Base-by-base conservation (phyloP, 257 asterid species). In the Nicotiana otophora region DNA sequence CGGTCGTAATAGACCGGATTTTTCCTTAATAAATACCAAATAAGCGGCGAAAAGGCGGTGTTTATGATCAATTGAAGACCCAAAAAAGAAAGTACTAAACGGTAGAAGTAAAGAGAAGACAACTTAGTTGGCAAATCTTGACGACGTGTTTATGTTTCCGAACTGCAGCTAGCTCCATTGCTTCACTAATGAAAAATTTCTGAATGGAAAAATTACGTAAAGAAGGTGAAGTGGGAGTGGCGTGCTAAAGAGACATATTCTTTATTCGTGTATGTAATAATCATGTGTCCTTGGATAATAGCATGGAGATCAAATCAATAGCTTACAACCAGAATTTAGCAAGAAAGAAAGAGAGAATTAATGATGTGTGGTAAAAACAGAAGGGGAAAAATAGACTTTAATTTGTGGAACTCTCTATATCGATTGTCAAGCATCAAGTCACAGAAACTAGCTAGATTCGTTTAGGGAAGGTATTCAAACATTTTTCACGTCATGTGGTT, bases 91-190 rank as follows among this genome's bases (percentile, higher is more conserved):
- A 57, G 20, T 72, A 46, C 5, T 48, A 74, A 48, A 74, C 39
- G 5, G 80, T 74, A 23, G 62, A 74, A 74, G 80, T 74, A 26
- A 74, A 74, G 62, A 74, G 80, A 74, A 74, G 80, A 7, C 80
- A 74, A 48, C 80, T 74, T 7, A 74, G 28, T 74, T 74, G 80
- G 2, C 80, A 74, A 48, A 74, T 74, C 23, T 74, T 74, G 14
- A 74, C 80, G 26, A 74, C 15, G 23, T 46, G 80, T 48, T 48
- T 48, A 12, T 74, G 80, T 74, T 48, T 74, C 1, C 62, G 10
- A 74, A 74, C 15, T 33, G 23, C 80, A 74, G 26, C 17, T 48
- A 74, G 5, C 14, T 74, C 80, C 80, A 74, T 74, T 3, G 6
- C 8, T 74, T 74, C 79, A 23, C 16, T 31, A 72, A 33, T 46